Evolutionary conservation across 2,329 filamentous ascomycete species (phyloP).

Genomic region (Sclerotinia nivalis): DNA sequence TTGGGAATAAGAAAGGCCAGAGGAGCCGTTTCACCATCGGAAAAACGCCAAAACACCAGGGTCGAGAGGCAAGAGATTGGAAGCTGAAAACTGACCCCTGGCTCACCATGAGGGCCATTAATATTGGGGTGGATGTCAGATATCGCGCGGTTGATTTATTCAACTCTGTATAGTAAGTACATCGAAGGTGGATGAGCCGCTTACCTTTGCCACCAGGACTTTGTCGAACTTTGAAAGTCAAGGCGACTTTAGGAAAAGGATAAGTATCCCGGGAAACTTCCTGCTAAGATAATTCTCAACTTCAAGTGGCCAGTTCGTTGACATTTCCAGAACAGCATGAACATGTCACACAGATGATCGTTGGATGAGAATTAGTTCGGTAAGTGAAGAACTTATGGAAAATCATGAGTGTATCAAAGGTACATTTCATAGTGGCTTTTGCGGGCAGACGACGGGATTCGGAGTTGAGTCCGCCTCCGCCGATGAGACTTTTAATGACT

Average conservation of each 20-base stretch:
- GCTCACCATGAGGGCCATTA: not conserved
- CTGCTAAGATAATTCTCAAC: not conserved
- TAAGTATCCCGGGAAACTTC: not conserved
- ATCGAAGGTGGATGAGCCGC: not conserved
- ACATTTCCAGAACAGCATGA: not conserved
- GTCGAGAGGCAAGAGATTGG: not conserved
- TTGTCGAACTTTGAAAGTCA: not conserved
- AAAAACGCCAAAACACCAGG: not conserved
- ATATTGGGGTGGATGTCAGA: not conserved
- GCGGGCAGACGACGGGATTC: not conserved
- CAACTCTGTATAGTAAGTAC: not conserved
- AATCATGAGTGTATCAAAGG: not conserved
- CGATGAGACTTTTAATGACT: not conserved
- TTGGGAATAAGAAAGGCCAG: not conserved
- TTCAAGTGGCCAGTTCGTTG: not conserved
- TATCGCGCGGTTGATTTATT: no score
- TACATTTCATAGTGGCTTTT: not conserved
- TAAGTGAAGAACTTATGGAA: not conserved
- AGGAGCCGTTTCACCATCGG: not conserved
- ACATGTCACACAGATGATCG: not conserved
- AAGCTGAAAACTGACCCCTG: not conserved
- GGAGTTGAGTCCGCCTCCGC: slow-evolving; percentile 11
- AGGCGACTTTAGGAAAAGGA: no score
- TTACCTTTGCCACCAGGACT: not conserved
- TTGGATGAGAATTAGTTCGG: not conserved